Evolutionary conservation across 139 green algal species (phyloP), one percentile per base, ranked within the genome.

Genomic region (Asterochloris sp.): DNA sequence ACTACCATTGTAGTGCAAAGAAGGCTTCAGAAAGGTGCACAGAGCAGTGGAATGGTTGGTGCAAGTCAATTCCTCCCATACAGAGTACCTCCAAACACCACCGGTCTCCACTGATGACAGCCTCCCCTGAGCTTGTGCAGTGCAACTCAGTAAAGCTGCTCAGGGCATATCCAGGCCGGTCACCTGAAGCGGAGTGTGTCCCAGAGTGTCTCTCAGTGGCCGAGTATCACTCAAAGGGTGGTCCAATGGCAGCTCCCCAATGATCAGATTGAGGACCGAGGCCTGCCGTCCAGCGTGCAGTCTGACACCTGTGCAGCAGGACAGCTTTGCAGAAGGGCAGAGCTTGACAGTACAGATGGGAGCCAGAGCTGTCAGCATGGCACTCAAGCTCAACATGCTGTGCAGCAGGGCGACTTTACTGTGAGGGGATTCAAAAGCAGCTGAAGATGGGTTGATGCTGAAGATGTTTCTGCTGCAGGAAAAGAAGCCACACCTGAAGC

Each of bases 101-200:
- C 0, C 10, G 29, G 6, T 66, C 11, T 74, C 13, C 11, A 54
- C 12, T 16, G 12, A 23, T 29, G 14, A 63, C 23, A 23, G 15
- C 21, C 14, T 75, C 28, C 13, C 38, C 8, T 69, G 21, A 77
- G 12, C 0, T 0, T 61, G 23, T 66, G 8, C 19, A 78, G 12
- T 38, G 15, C 47, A 73, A 2, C 21, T 38, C 21, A 47, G 24
- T 47, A 69, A 8, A 24, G 69, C 15, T 8, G 27, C 21, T 23
- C 28, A 79, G 13, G 23, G 29, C 29, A 26, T 12, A 26, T 13
- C 4, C 27, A 66, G 38, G 74, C 27, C 0, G n/a, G 12, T 67
- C 69, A 94, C 92, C 83, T 97, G 90, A 28, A 92, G 28, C 1
- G 93, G 94, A 13, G 93, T 97, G 84, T 97, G 94, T 0, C 94